Base-by-base conservation (phyloP, 768 basidiomycete species). In the Pisolithus tinctorius region DNA sequence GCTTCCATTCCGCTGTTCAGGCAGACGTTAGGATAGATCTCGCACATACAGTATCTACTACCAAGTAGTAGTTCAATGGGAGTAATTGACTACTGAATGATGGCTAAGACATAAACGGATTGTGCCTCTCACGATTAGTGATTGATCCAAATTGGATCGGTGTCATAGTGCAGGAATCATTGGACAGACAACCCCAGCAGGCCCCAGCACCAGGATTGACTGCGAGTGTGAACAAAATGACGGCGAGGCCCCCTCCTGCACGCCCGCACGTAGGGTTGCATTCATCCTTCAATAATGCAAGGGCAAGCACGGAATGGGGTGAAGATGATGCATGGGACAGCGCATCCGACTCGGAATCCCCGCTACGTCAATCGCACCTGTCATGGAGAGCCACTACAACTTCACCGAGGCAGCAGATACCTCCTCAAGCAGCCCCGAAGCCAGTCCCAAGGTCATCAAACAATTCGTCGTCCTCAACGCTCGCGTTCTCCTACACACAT, bases 311-410 rank as follows among this genome's bases (percentile, higher is more conserved):
- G 46, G 86, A 88, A 48, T 86, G 86, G 84, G 85, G 71, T n/a
- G 88, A 89, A 64, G 88, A 91, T 62, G 88, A 92, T 64, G 87
- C 81, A 43, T 92, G 88, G 88, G 88, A 91, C 69, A 86, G 83
- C 59, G 75, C 78, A 47, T 90, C 88, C 16, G 88, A 91, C 69
- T 83, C 82, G 43, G 87, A 88, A 67, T 83, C 79, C 49, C 79
- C 78, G 13, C 34, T 34, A 51, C 77, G 74, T 58, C 79, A 75
- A 52, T 75, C 77, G n/a, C 74, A 76, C 9, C 58, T 78, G 40
- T 67, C 74, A 16, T 76, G 75, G 75, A 71, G 56, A 60, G 55
- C 69, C 63, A 57, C 61, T 56, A 50, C 59, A 31, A 50, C 58
- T 48, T 56, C 53, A 48, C 51, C 56, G 17, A 62, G 51, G 56